Evolutionary conservation across 257 asterid species (phyloP).

Genomic region (Solanum okadae): DNA sequence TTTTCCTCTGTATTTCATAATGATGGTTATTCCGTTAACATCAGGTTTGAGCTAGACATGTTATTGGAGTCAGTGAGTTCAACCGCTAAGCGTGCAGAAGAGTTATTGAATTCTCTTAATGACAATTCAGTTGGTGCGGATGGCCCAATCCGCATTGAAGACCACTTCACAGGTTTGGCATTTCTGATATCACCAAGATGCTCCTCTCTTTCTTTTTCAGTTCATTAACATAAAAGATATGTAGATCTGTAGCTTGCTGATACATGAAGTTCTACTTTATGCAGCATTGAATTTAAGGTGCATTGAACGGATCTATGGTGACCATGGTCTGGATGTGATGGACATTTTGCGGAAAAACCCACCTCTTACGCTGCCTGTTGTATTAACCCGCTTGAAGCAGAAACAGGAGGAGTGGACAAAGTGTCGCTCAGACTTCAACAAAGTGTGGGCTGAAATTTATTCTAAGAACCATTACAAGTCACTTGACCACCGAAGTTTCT

Average conservation of each 20-base stretch:
- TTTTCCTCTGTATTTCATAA: background rate
- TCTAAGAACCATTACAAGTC: constrained; percentile 59
- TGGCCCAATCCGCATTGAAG: constrained; percentile 14
- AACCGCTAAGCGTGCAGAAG: constrained; percentile 30
- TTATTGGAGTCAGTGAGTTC: constrained; percentile 29
- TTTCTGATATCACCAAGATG: background rate
- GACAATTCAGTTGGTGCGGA: constrained; percentile 13
- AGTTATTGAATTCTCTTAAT: constrained; percentile 19
- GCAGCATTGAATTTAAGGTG: constrained; percentile 31
- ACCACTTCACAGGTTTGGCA: constrained; percentile 27
- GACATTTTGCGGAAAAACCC: constrained; percentile 29
- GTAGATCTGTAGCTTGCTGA: background rate
- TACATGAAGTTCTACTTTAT: background rate
- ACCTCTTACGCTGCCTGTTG: constrained; percentile 23
- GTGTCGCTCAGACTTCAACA: constrained; percentile 54
- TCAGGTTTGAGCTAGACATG: constrained; percentile 44
- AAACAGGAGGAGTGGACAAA: constrained; percentile 38
- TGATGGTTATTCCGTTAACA: background rate
- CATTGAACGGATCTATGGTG: constrained; percentile 43
- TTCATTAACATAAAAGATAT: background rate
- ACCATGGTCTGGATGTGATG: constrained; percentile 35
- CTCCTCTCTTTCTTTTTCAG: background rate
- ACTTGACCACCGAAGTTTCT: constrained; percentile 63
- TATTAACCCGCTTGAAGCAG: constrained; percentile 38
- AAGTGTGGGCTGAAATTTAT: constrained; percentile 64